Conservation (phyloP, 2,329 filamentous ascomycete genomes). For the Oidium heveae region DNA sequence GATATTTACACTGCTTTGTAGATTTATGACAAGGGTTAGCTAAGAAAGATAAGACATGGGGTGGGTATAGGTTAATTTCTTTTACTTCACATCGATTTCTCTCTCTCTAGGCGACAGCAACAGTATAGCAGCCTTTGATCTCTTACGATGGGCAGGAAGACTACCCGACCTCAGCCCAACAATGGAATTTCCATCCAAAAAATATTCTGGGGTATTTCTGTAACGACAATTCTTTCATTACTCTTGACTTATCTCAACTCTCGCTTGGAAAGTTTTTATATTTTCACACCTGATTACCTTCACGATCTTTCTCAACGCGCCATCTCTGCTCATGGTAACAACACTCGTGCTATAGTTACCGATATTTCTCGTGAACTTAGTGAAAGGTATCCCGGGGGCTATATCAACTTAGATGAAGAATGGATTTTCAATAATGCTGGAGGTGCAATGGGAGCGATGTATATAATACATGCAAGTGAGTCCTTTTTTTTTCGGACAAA, state of each 20-base stretch:
- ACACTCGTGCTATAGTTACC: slow-evolving; percentile 42
- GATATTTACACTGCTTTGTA: too few species aligned
- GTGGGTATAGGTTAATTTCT: too few species aligned
- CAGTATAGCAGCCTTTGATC: too few species aligned
- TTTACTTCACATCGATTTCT: too few species aligned
- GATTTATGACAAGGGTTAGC: too few species aligned
- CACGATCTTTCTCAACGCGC: slow-evolving; percentile 41
- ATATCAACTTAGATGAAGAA: slow-evolving; percentile 49
- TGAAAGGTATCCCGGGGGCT: slow-evolving; percentile 19
- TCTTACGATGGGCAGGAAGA: too few species aligned
- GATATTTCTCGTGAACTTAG: slow-evolving; percentile 46
- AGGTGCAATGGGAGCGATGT: slow-evolving; percentile 80
- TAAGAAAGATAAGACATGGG: too few species aligned
- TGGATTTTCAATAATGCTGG: slow-evolving; percentile 88
- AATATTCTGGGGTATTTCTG: too few species aligned
- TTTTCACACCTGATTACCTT: slow-evolving; percentile 45
- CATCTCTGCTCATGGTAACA: slow-evolving; percentile 44
- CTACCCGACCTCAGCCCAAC: too few species aligned
- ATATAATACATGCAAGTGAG: slow-evolving; percentile 64
- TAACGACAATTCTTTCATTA: slow-evolving; percentile 20
- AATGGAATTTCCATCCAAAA: too few species aligned
- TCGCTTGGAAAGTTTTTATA: slow-evolving; percentile 34
- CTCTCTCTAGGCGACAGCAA: too few species aligned
- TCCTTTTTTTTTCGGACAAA: slow-evolving; percentile 5
- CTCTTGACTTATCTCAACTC: slow-evolving; percentile 30